These are phyloP conservation scores for Pseudonitzschia delicatissima DNA, from an alignment of 108 stramenopile genomes.

Conservation along the genomic window DNA sequence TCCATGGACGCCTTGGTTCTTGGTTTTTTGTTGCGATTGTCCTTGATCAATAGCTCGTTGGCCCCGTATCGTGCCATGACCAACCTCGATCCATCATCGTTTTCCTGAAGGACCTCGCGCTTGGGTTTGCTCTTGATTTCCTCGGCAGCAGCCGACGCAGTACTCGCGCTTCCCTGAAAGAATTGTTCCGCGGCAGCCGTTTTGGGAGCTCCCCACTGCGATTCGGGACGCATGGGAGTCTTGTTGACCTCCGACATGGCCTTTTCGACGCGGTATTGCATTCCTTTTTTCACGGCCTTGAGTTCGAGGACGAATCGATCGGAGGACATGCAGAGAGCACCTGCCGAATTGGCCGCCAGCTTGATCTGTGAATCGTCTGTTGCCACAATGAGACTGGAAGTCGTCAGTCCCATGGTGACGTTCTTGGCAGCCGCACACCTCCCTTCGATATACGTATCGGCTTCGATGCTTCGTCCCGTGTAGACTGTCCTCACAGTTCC, in stretches of 20 bases:
- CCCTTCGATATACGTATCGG: slow-evolving; percentile 78
- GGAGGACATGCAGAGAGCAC: slow-evolving; percentile 71
- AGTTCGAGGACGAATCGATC: slow-evolving; percentile 77
- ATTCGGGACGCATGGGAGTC: slow-evolving; percentile 58
- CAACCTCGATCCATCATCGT: neutral
- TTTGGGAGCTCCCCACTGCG: slow-evolving; percentile 31
- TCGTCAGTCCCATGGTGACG: slow-evolving; percentile 58
- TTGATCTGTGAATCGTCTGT: slow-evolving; percentile 83
- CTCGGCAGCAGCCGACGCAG: neutral
- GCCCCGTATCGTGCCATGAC: neutral
- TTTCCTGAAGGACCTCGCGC: neutral
- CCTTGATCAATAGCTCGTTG: neutral
- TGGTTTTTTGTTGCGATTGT: slow-evolving; percentile 4
- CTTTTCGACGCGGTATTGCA: slow-evolving; percentile 66
- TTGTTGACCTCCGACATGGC: slow-evolving; percentile 75
- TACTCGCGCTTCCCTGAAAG: neutral
- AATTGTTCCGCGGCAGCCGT: neutral
- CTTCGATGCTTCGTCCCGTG: slow-evolving; percentile 66
- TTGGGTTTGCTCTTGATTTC: neutral
- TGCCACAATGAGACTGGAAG: slow-evolving; percentile 70
- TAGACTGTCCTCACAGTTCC: slow-evolving; percentile 55
- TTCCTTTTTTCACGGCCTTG: slow-evolving; percentile 70
- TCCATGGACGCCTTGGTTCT: neutral
- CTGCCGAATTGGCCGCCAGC: slow-evolving; percentile 61
- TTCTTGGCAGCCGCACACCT: slow-evolving; percentile 69